phyloP scores from a whole-genome alignment of 495 filamentous ascomycete species.

The Xylaria intraflava region DNA sequence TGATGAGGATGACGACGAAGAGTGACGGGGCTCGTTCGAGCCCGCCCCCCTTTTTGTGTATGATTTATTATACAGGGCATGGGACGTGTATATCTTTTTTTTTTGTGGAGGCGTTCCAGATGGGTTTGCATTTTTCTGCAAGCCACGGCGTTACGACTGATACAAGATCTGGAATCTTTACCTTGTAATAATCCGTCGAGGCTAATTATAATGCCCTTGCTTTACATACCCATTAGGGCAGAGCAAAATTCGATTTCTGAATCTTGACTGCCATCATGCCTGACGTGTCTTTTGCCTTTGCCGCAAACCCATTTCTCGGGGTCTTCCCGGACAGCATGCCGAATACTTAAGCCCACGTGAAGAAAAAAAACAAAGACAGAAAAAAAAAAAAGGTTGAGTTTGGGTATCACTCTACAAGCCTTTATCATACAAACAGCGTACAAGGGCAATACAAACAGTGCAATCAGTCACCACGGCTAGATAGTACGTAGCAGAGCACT shows the following conservation, averaged over 20 bases:
- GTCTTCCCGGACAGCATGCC: neutral
- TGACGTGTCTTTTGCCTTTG: neutral
- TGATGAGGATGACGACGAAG: neutral
- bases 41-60: neutral
- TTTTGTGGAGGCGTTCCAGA: constrained; percentile 1
- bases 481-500: neutral
- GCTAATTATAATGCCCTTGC: neutral
- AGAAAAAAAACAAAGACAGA: too few species aligned
- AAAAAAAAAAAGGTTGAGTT: neutral
- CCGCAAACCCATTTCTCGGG: neutral
- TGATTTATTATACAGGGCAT: neutral
- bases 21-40: neutral
- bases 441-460: neutral
- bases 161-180: neutral
- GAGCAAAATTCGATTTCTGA: neutral
- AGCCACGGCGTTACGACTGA: constrained; percentile 11
- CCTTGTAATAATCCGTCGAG: neutral
- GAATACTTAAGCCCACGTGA: neutral
- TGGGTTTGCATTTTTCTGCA: neutral
- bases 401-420: constrained; percentile 1
- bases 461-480: neutral
- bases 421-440: constrained; percentile 5
- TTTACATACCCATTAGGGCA: neutral
- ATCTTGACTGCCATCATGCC: neutral
- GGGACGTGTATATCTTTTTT: neutral